Conservation (phyloP, 73 alveolate genomes). For the Tetrahymena borealis region DNA sequence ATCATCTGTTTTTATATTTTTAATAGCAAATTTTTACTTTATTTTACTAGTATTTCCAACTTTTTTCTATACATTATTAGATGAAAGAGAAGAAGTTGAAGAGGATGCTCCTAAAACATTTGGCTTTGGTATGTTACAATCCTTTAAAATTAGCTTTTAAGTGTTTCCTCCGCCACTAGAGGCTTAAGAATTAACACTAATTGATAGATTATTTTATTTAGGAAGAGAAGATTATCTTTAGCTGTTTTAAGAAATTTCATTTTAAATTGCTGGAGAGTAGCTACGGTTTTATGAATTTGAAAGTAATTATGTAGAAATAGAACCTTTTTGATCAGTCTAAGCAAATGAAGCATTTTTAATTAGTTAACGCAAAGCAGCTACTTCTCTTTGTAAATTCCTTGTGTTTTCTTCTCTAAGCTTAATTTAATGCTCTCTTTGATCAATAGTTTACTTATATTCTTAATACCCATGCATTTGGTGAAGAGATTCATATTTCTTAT, state of each 20-base stretch:
- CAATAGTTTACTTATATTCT: neutral
- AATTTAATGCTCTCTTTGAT: neutral
- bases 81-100: neutral
- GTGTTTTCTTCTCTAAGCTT: neutral
- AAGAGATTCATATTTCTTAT: neutral
- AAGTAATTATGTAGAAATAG: too few species aligned
- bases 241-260: too few species aligned
- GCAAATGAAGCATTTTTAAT: too few species aligned
- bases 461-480: neutral
- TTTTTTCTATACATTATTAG: neutral
- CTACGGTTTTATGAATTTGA: too few species aligned
- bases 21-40: neutral
- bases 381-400: neutral
- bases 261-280: too few species aligned
- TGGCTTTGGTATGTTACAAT: neutral
- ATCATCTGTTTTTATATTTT: neutral
- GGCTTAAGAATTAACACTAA: too few species aligned
- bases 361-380: neutral
- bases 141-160: neutral
- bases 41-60: neutral
- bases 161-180: neutral
- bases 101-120: neutral
- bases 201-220: too few species aligned
- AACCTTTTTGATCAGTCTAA: too few species aligned
- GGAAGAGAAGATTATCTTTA: too few species aligned